Base-by-base conservation (phyloP, 2,329 filamentous ascomycete species). In the Colletotrichum lupini region DNA sequence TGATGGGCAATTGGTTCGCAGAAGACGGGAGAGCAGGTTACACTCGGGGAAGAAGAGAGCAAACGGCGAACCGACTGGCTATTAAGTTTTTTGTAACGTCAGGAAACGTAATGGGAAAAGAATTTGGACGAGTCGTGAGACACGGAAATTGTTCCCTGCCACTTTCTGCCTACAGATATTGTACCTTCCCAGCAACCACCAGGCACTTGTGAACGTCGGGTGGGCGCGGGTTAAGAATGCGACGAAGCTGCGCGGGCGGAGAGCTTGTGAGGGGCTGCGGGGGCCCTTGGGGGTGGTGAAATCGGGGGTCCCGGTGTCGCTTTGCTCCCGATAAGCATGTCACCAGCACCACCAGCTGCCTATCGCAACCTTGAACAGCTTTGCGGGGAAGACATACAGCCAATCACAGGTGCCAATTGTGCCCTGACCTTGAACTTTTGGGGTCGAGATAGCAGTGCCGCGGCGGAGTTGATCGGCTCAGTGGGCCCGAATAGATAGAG, bases 221-320 rank as follows among this genome's bases (percentile, higher is more conserved):
- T 73, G 56, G 67, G 24, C 22, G 46, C 70, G 70, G 70, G 42
- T 70, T 73, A 73, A 73, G 70, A 70, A 70, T 32, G 67, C 62
- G 32, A 55, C 37, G 42, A 28, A 49, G 60, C 32, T 56, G 22
- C 57, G 22, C 35, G 24, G 53, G 30, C 61, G 52, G 55, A 53
- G 60, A 73, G 70, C 70, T 74, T 42, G 56, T 65, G 67, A 72
- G 67, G 71, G 71, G 71, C 56, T 60, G 56, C 56, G 71, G 67
- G 28, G 26, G 37, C 14, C 37, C 37, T 42, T 42, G 14, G 37
- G 19, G 37, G 42, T 49, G 11, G 37, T 35, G 37, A n/a, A 62
- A 26, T 61, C 42, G 28, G 59, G 28, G 53, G n/a, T 62, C 37
- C 42, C 28, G 55, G 22, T 63, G 28, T 22, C 28, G n/a, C 35